Conservation (phyloP, 1,284 basidiomycete genomes). For the Ganoderma leucocontextum region DNA sequence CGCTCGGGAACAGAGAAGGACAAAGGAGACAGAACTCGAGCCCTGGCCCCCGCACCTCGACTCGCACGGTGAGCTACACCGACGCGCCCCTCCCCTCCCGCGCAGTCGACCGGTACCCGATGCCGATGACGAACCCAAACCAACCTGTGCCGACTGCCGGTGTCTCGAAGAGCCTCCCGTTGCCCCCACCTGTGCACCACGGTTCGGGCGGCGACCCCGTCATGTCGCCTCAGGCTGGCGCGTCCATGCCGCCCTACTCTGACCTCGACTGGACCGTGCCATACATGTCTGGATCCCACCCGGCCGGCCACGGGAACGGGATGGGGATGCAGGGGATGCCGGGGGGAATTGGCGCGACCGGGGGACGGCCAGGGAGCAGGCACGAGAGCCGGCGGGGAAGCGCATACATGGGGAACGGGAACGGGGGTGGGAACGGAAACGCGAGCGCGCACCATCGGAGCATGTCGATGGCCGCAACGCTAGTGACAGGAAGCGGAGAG, state of each 20-base stretch:
- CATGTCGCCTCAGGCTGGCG: not conserved
- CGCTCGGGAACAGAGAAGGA: not conserved
- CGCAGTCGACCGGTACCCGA: conserved; percentile 17
- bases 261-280: conserved; percentile 28
- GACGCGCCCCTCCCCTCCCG: conserved; percentile 12
- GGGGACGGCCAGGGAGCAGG: not conserved
- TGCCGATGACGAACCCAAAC: not conserved
- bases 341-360: not conserved
- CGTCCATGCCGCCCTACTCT: conserved; percentile 19
- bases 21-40: conserved; percentile 2
- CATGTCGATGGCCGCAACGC: conserved; percentile 13
- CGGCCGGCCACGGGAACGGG: not conserved
- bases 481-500: conserved; percentile 21
- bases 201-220: not conserved
- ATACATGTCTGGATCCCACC: not conserved
- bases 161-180: not conserved
- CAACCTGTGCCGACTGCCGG: not conserved
- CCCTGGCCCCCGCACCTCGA: conserved; percentile 5
- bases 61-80: conserved; percentile 22
- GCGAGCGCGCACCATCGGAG: conserved; percentile 10
- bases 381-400: conserved; percentile 2
- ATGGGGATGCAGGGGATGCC: conserved; percentile 7
- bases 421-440: conserved; percentile 1
- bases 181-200: conserved; percentile 3
- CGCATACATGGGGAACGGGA: not conserved